These are phyloP conservation scores for Areca catechu DNA, from an alignment of 176 grass and related monocot genomes.

Conservation along the genomic window DNA sequence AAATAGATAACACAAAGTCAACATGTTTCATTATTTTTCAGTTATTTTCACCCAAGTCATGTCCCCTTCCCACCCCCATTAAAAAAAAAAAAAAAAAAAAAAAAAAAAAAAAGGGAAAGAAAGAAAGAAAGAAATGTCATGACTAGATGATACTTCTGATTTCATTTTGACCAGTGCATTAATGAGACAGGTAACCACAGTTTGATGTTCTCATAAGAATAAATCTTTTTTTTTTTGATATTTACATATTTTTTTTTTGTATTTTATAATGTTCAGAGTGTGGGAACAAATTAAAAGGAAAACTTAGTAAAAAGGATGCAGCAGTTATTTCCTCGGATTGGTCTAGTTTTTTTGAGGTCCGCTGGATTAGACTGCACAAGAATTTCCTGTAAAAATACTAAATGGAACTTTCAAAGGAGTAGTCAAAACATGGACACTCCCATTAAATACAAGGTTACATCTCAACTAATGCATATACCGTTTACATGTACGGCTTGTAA, in stretches of 20 bases:
- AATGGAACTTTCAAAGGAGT: neutral
- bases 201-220: neutral
- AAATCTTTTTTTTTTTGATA: neutral
- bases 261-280: conserved; percentile 27
- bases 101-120: too few relatives aligned
- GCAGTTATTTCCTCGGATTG: conserved; percentile 44
- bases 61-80: too few relatives aligned
- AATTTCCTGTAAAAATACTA: neutral
- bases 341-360: conserved; percentile 64
- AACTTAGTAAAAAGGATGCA: conserved; percentile 87
- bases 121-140: too few relatives aligned
- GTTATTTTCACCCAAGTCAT: too few relatives aligned
- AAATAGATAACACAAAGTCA: too few relatives aligned
- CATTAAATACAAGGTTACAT: neutral
- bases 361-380: neutral
- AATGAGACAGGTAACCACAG: neutral
- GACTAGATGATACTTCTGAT: too few relatives aligned
- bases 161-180: too few relatives aligned
- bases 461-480: neutral
- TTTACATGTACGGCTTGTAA: conserved; percentile 1
- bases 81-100: too few relatives aligned
- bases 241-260: neutral
- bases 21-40: too few relatives aligned
- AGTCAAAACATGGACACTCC: neutral
- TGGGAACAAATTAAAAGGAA: conserved; percentile 66